Percentiles rank a stretch among this genome's conserved stretches.
These are phyloP conservation scores for Talaromyces sp. DNA, from an alignment of 2,329 filamentous ascomycete genomes.

Conservation along the genomic window DNA sequence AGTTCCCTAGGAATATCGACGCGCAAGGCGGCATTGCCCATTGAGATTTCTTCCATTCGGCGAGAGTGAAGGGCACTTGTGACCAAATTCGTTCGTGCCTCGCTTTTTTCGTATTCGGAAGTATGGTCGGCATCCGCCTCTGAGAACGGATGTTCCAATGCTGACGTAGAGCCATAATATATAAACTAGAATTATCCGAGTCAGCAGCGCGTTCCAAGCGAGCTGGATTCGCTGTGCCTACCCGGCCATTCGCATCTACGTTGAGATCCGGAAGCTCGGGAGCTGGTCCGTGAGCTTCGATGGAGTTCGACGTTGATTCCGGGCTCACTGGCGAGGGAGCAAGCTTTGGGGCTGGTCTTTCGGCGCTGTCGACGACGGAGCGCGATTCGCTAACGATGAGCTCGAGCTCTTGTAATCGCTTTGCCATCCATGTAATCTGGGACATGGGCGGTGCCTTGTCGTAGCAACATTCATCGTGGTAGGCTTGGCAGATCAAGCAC, in stretches of 20 bases:
- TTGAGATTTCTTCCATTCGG: not conserved
- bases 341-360: not conserved
- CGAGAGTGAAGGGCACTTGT: not conserved
- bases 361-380: not conserved
- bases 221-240: not conserved
- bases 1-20: slow-evolving; percentile 20
- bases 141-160: not conserved
- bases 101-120: not conserved
- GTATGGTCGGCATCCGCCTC: not conserved
- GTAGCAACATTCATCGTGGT: slow-evolving; percentile 1
- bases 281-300: not conserved
- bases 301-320: not conserved
- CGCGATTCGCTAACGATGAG: not conserved
- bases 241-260: not conserved
- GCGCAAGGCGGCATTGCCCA: slow-evolving; percentile 13
- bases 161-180: not conserved
- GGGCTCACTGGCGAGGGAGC: not conserved
- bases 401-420: not conserved
- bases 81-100: not conserved
- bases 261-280: not conserved
- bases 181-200: not conserved
- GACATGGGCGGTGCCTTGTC: not conserved
- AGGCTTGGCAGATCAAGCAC: not conserved
- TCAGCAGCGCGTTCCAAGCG: not conserved
- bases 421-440: not conserved